Evolutionary conservation across 108 stramenopile genomes (phyloP), one percentile per base, ranked within the genome.

Genomic region (Fragilariopsis cylindrus): DNA sequence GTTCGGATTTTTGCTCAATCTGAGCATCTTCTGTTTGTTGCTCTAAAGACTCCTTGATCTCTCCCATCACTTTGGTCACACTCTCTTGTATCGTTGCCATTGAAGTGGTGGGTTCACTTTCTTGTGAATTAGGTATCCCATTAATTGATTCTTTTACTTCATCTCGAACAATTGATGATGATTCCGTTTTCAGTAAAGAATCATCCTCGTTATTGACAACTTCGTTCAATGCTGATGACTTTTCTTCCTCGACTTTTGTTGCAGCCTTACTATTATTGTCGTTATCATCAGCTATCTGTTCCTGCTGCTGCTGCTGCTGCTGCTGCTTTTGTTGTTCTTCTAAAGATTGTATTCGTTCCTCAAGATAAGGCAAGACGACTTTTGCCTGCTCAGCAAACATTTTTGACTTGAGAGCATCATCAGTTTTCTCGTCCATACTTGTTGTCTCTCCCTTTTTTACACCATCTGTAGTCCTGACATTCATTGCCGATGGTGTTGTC

Each of bases 281-380:
- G 50, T 9, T 12, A 1, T 52, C 50, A 9, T 9, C 9, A 52
- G 30, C 58, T 60, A 0, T 60, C 21, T 19, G 58, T 60, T 16
- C 62, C 41, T 6, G 19, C 41, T 63, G 18, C 40, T 63, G n/a
- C 40, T 63, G 62, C 9, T 63, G 5, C 40, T 63, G 18, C 40
- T 6, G 62, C 9, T 63, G 21, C 40, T 39, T 18, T 47, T 45
- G 45, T 47, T 19, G 39, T 19, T 65, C 65, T 65, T 65, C 65
- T 40, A 65, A 48, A 7, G 65, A 42, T 46, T 45, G 19, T 15
- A 65, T 65, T 65, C 47, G 65, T 45, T 65, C 65, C 65, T 65
- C 65, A 16, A 65, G 12, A 47, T 65, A 65, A 13, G 65, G 65
- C 12, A 65, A 19, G 44, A 65, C 41, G 4, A 40, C 65, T 65